A percentile compares a stretch with the other conserved stretches of the same genome.
These are phyloP conservation scores for Dillenia turbinata DNA, from an alignment of 164 flowering plant genomes.

Conservation along the genomic window DNA sequence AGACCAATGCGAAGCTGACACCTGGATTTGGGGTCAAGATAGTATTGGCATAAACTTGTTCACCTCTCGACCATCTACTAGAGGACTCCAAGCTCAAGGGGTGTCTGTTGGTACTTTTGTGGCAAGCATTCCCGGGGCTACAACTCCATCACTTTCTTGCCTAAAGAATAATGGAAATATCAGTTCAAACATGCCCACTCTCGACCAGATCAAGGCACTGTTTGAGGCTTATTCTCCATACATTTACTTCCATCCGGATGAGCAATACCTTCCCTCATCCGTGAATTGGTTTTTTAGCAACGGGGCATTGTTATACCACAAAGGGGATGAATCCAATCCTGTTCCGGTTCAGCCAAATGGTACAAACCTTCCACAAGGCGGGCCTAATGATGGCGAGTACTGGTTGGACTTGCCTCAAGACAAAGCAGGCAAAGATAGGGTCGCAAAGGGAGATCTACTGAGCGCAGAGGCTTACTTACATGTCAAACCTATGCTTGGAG, in stretches of 20 bases:
- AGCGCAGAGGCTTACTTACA: conserved; percentile 54
- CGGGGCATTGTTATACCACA: conserved; percentile 54
- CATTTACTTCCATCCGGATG: conserved; percentile 77
- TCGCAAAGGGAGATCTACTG: conserved; percentile 56
- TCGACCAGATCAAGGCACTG: conserved; percentile 41
- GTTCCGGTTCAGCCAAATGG: conserved; percentile 45
- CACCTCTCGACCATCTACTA: conserved; percentile 33
- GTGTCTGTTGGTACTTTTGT: conserved; percentile 55
- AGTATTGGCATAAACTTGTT: conserved; percentile 30
- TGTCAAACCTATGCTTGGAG: conserved; percentile 70
- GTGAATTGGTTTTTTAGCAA: conserved; percentile 73
- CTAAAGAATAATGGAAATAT: conserved; percentile 36
- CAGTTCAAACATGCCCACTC: conserved; percentile 51
- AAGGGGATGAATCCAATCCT: conserved; percentile 53
- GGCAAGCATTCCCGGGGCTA: conserved; percentile 18
- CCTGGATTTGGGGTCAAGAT: conserved; percentile 50
- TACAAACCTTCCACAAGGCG: conserved; percentile 79
- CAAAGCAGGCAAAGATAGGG: conserved; percentile 32
- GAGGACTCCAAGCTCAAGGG: conserved; percentile 47
- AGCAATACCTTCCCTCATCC: conserved; percentile 63
- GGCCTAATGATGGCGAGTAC: conserved; percentile 60
- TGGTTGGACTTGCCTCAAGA: conserved; percentile 84
- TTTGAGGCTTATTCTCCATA: conserved; percentile 56
- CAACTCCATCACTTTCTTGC: conserved; percentile 34
- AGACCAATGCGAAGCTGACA: conserved; percentile 37